Base-by-base conservation (phyloP, 768 basidiomycete genomes). In the Termitomyces sp. region DNA sequence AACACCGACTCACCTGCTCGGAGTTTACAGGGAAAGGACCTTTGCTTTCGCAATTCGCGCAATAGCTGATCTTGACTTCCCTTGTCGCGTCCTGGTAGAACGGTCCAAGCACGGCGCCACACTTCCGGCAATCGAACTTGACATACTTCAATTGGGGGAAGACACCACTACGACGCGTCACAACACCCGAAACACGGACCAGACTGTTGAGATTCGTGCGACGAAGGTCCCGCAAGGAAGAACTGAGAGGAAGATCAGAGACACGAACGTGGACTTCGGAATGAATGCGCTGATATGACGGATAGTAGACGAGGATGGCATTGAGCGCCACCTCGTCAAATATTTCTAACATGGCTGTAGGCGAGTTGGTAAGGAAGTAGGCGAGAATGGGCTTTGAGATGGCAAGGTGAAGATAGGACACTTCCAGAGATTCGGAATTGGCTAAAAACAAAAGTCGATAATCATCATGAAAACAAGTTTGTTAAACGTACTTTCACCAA, bases 131-230 rank as follows among this genome's bases (percentile, higher is more conserved):
- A 70, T 98, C 94, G 66, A 99, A 99, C 70, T 98, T 98, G 71
- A 99, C 95, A 67, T 98, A 97, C 75, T 99, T 98, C 59, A 99
- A 77, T 71, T 99, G 97, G n/a, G 97, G 97, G 73, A 98, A 98
- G 10, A 99, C 95, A 10, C 97, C 96, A 9, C 87, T 93, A 39
- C 97, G 82, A 57, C 97, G 79, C 1, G 97, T 99, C 46, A 99
- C 97, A 18, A 99, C 97, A 13, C 97, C 97, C 8, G 88, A 85
- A 7, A 99, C 90, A 37, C 97, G 89, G 33, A 99, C 94, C 44
- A 99, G 87, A 62, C 91, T 94, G 76, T 98, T 98, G 50, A 98
- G 81, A 68, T 98, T 89, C 41, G 84, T 81, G 49, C 97, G 88
- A 28, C 97, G 88, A 36, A 99, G 85, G 67, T 98, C 96, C 51